Evolutionary conservation across 2,329 filamentous ascomycete species (phyloP), one percentile per base, ranked within the genome.

Genomic region (Fonsecaea multimorphosa): DNA sequence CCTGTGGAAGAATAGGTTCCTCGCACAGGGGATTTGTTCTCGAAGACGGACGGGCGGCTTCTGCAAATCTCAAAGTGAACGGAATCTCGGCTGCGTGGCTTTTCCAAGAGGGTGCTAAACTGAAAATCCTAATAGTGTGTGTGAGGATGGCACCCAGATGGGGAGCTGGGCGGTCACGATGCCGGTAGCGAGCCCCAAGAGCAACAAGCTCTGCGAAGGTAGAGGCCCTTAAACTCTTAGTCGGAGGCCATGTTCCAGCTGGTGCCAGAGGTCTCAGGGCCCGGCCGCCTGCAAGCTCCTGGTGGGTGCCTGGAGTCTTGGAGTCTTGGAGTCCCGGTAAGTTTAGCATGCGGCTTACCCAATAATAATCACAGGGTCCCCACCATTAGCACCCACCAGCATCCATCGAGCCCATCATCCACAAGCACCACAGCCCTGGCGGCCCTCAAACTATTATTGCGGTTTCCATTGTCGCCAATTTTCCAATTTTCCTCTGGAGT

Each of bases 1-100:
- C n/a, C n/a, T n/a, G n/a, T n/a, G n/a, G n/a, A n/a, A n/a, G 22
- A 32, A 5, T 5, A 54, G 3, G n/a, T 19, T 49, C 40, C 12
- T 16, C 16, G 56, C 29, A 31, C 3, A 31, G 29, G 29, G 29
- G 58, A 53, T 60, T 60, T 49, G 44, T 27, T 58, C 56, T 58
- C 36, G 56, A 58, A 49, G 49, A 16, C 31, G 27, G 56, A 12
- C 19, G 56, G 3, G 2, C 8, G 44, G 22, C 44, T 24, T 8
- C 8, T 49, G 19, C 44, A 24, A 49, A 49, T 49, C 44, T 49
- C 44, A 24, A 12, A 27, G 8, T 24, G 44, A 12, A 14, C 44
- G 44, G 44, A 49, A 49, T 27, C 22, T 49, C 44, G 44, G 44
- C 44, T 49, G 1, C 8, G 44, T 27, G 44, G 9, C 8, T 24